These are phyloP conservation scores for Gnetum montanum DNA, from an alignment of 75 land plant species.

Conservation along the genomic window DNA sequence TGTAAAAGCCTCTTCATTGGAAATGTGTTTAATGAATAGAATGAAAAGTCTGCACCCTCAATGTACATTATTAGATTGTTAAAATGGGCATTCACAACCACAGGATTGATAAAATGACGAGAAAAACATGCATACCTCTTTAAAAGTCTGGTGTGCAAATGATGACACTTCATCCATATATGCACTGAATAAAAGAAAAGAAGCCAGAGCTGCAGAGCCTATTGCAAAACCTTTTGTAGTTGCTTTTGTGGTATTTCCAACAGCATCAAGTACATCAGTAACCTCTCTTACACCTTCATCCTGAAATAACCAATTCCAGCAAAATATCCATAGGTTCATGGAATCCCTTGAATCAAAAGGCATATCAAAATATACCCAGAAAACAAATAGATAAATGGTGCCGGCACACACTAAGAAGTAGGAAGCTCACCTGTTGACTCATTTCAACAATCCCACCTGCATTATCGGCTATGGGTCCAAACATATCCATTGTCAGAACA, in stretches of 20 bases:
- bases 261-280: conserved; percentile 97
- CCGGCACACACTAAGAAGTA: background rate
- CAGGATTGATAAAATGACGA: background rate
- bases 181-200: conserved; percentile 99
- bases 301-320: conserved; percentile 32
- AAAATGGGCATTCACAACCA: background rate
- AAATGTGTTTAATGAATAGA: background rate
- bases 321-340: too few relatives aligned
- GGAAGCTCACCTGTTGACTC: conserved; percentile 79
- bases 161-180: conserved; percentile 98
- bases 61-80: background rate
- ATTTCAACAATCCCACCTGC: conserved; percentile 99
- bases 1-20: too few relatives aligned
- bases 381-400: background rate
- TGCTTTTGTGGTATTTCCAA: conserved; percentile 99
- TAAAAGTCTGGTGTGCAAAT: conserved; percentile 65
- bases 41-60: background rate
- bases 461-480: conserved; percentile 99
- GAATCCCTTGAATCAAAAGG: too few relatives aligned
- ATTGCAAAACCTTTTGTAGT: conserved; percentile 99
- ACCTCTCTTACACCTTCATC: conserved; percentile 98
- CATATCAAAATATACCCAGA: background rate
- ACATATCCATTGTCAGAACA: conserved; percentile 99
- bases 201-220: conserved; percentile 98
- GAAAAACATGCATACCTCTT: conserved; percentile 37